These are phyloP conservation scores for Camelina sativa DNA, from an alignment of 345 rosid genomes.

Conservation along the genomic window DNA sequence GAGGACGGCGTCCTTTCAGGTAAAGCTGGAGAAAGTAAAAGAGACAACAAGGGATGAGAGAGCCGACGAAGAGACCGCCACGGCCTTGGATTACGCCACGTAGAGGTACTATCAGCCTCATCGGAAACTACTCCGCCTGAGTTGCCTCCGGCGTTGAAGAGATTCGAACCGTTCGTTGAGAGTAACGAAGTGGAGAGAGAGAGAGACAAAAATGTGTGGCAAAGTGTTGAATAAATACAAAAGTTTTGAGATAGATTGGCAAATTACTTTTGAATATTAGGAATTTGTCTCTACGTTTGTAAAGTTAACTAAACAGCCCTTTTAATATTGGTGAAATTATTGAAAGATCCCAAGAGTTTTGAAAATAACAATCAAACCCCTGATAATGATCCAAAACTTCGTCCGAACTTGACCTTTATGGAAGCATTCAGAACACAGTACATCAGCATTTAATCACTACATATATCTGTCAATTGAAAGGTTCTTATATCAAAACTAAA, in stretches of 20 bases:
- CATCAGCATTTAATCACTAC: constrained; percentile 8
- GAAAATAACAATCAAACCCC: neutral
- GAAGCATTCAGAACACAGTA: constrained; percentile 1
- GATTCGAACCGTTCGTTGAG: constrained; percentile 37
- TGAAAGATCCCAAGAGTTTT: neutral
- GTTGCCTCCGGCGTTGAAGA: constrained; percentile 24
- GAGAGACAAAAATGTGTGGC: neutral
- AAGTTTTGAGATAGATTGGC: constrained; percentile 13
- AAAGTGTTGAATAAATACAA: neutral
- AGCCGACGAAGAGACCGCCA: constrained; percentile 78
- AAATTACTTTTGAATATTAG: neutral
- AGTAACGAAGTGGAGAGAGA: constrained; percentile 10
- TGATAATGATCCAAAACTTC: neutral
- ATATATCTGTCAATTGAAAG: constrained; percentile 8
- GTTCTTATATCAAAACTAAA: neutral
- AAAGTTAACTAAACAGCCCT: neutral
- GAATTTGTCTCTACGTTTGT: constrained; percentile 17
- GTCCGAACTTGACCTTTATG: neutral
- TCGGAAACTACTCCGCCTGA: constrained; percentile 41
- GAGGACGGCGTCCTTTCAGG: constrained; percentile 71
- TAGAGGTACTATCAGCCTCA: constrained; percentile 85
- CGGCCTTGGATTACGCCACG: constrained; percentile 84
- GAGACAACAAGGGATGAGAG: constrained; percentile 87
- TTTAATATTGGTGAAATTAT: neutral
- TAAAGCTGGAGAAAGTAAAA: constrained; percentile 77